A percentile compares a stretch with the other conserved stretches of the same genome.
Conservation (phyloP, 371 early-diverging fungal genomes). For the Circinella umbellata region DNA sequence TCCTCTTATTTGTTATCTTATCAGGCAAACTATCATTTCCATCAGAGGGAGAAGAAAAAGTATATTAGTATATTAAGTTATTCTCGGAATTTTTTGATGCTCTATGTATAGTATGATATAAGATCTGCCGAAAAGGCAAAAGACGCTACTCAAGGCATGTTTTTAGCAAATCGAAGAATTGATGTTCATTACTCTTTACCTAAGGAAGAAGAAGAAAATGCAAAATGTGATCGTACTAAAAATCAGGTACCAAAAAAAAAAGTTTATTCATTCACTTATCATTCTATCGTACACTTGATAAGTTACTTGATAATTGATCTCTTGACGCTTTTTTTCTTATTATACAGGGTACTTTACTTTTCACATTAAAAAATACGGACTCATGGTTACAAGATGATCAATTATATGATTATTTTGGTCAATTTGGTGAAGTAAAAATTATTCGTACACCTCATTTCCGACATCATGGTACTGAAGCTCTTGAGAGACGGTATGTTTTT, state of each 20-base stretch:
- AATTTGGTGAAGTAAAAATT: conserved; percentile 55
- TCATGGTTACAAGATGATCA: conserved; percentile 44
- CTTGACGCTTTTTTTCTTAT: too few species aligned
- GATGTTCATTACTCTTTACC: conserved; percentile 68
- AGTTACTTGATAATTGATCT: too few species aligned
- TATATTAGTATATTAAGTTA: too few species aligned
- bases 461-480: conserved; percentile 21
- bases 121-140: conserved; percentile 55
- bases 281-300: too few species aligned
- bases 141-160: conserved; percentile 41
- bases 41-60: too few species aligned
- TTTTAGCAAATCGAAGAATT: conserved; percentile 48
- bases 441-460: conserved; percentile 49
- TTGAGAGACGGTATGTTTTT: conserved; percentile 19
- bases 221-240: conserved; percentile 53
- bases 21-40: too few species aligned
- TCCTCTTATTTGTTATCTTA: too few species aligned
- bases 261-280: too few species aligned
- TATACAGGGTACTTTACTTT: conserved; percentile 55
- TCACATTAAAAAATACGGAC: conserved; percentile 45
- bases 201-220: conserved; percentile 53
- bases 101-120: conserved; percentile 50
- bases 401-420: conserved; percentile 39
- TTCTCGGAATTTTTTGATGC: neutral
- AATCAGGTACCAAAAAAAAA: conserved; percentile 46